These are phyloP conservation scores for Barnettozyma californica DNA, from an alignment of 805 yeast species.

Conservation along the genomic window DNA sequence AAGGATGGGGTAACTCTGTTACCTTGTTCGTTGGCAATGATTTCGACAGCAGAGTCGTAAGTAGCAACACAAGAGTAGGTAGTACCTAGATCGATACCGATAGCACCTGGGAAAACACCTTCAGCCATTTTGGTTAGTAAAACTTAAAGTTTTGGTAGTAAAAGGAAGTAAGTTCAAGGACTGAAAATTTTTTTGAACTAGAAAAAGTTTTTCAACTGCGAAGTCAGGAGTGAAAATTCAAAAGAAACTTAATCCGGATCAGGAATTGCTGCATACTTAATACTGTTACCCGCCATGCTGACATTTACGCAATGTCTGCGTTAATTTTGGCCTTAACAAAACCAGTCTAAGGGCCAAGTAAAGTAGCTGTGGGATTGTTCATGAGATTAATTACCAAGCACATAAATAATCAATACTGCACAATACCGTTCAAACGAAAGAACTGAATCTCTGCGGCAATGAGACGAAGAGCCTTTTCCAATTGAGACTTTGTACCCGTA, in stretches of 20 bases:
- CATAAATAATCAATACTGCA: constrained; percentile 6
- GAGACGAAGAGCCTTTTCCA: constrained; percentile 23
- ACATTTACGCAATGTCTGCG: constrained; percentile 11
- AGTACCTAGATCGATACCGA: constrained; percentile 98
- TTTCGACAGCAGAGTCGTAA: constrained; percentile 71
- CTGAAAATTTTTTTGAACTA: constrained; percentile 9
- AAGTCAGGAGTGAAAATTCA: constrained; percentile 5
- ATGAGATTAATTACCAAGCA: background rate
- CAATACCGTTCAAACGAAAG: constrained; percentile 12
- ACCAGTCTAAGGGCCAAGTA: background rate
- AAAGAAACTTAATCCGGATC: constrained; percentile 3
- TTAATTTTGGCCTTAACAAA: constrained; percentile 14
- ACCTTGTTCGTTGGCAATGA: constrained; percentile 81
- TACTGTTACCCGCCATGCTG: constrained; percentile 16
- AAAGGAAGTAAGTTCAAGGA: constrained; percentile 6
- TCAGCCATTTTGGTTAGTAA: constrained; percentile 64
- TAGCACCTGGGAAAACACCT: constrained; percentile 99
- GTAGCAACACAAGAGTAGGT: constrained; percentile 78
- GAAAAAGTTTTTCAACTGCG: constrained; percentile 10
- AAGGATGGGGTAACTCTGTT: constrained; percentile 80
- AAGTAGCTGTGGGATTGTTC: too few relatives aligned
- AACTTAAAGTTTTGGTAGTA: constrained; percentile 7
- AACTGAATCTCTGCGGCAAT: constrained; percentile 24
- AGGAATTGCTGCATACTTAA: constrained; percentile 10
- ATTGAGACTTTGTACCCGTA: constrained; percentile 26